Percentiles rank a stretch among this genome's conserved stretches.
Evolutionary conservation across 768 basidiomycete species (phyloP).

Genomic region (Rhodocollybia butyracea): DNA sequence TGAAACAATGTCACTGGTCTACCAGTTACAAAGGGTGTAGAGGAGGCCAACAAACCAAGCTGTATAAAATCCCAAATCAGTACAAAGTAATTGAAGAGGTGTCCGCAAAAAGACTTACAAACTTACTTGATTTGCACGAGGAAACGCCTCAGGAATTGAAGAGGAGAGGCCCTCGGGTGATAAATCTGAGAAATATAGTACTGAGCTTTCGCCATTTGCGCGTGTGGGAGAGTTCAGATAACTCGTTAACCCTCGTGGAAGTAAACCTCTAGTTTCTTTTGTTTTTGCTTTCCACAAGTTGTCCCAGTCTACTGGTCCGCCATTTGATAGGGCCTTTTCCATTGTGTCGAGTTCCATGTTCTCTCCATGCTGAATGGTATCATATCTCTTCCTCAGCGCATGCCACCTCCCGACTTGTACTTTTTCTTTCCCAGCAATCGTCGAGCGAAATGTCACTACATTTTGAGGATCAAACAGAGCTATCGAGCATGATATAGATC

Average conservation of each 20-base stretch:
- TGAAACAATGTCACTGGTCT: slow-evolving; percentile 67
- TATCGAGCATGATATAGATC: slow-evolving; percentile 49
- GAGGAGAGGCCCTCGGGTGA: slow-evolving; percentile 54
- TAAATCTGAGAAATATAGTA: slow-evolving; percentile 57
- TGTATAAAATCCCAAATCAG: slow-evolving; percentile 21
- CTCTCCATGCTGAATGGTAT: too few relatives aligned
- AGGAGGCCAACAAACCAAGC: slow-evolving; percentile 67
- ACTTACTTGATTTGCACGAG: slow-evolving; percentile 47
- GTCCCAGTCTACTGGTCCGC: slow-evolving; percentile 43
- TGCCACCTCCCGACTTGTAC: slow-evolving; percentile 75
- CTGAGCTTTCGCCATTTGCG: slow-evolving; percentile 25
- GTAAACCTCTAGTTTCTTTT: slow-evolving; percentile 17
- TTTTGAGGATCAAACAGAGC: slow-evolving; percentile 44
- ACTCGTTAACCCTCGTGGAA: neutral
- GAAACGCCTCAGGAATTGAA: slow-evolving; percentile 37
- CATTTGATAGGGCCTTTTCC: too few relatives aligned
- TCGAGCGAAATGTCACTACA: slow-evolving; percentile 57
- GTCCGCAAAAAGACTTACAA: neutral
- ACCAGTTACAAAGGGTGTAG: slow-evolving; percentile 80
- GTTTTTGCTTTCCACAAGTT: slow-evolving; percentile 46
- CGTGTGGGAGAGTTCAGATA: too few relatives aligned
- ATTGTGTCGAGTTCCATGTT: slow-evolving; percentile 8
- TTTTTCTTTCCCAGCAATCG: slow-evolving; percentile 53
- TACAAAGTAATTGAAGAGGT: neutral
- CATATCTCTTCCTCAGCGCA: slow-evolving; percentile 43